These are phyloP conservation scores for Ordospora pajunii DNA, from an alignment of 371 early-diverging fungal species.

Conservation along the genomic window DNA sequence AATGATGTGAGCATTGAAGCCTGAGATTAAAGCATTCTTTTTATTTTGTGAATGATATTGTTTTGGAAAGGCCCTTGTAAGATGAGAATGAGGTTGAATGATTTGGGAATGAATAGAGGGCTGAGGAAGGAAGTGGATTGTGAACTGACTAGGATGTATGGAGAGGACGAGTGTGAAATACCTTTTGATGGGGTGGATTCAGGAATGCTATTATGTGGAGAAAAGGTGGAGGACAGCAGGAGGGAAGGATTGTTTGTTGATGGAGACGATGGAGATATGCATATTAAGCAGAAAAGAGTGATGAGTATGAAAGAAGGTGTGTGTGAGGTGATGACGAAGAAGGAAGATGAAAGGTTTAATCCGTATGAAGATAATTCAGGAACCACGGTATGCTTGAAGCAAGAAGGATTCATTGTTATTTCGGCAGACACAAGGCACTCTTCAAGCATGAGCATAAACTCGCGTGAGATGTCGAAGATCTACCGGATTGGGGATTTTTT, in stretches of 20 bases:
- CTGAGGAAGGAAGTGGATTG: no score
- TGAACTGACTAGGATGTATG: no score
- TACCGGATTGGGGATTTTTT: constrained; percentile 71
- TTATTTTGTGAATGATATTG: not conserved
- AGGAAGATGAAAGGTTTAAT: constrained; percentile 26
- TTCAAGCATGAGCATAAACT: constrained; percentile 83
- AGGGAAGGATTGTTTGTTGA: not conserved
- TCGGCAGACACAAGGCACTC: constrained; percentile 93
- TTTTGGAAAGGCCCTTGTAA: not conserved
- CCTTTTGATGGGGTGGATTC: no score
- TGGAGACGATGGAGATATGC: not conserved
- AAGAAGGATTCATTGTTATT: constrained; percentile 80
- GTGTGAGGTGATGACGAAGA: not conserved
- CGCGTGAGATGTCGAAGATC: constrained; percentile 80
- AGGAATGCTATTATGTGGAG: not conserved
- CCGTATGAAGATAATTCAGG: constrained; percentile 68
- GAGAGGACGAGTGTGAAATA: not conserved
- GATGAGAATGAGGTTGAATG: not conserved
- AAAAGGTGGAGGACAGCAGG: not conserved
- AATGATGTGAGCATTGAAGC: constrained; percentile 29
- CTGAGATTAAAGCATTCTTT: constrained; percentile 11
- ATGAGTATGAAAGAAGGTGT: not conserved
- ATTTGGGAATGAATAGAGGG: not conserved
- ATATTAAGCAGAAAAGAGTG: no score
- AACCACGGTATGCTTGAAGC: constrained; percentile 81